Base-by-base conservation (phyloP, 495 filamentous ascomycete genomes). In the Trichoderma erinaceum region DNA sequence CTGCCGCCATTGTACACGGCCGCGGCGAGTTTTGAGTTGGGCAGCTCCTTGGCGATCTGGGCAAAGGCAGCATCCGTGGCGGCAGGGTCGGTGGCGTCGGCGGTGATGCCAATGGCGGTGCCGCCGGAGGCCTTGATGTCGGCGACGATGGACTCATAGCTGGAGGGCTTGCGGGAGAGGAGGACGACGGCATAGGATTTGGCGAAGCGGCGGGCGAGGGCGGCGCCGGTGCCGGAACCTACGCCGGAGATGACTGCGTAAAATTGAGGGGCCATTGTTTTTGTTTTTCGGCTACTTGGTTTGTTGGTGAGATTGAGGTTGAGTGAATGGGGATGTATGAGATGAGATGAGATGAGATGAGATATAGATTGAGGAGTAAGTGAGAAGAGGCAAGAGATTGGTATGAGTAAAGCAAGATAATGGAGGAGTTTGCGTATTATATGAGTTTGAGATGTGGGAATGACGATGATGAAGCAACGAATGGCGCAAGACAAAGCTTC, bases 1-100 rank as follows among this genome's bases (percentile, higher is more conserved):
- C 85, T 88, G 4, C 83, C 84, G n/a, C 88, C 87, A 74, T 97
- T 97, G 75, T 91, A 97, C 6, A 98, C 79, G 0, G 92, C 92
- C 0, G 91, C 93, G 11, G 89, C 92, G 1, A 90, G 77, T 35
- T 84, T 81, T 38, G 73, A 70, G n/a, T 72, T 81, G 0, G 77
- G 73, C 12, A 81, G 84, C 70, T 89, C 81, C 69, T 86, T 78
- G 58, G 83, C 78, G 73, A 95, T 90, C 69, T 85, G 76, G 35
- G 84, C 82, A 69, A 96, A 88, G n/a, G 92, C 90, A 2, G 78
- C 75, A 44, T 82, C 78, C 1, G 95, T 78, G 65, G 88, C 88
- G 48, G 79, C 75, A 1, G 83, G 75, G 75, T 90, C 85, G 0
- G 87, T 82, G 3, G 90, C 80, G 74, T 97, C 92, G 23, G 92